Conservation (phyloP, 805 yeast species). For the Wickerhamiella brachini region DNA sequence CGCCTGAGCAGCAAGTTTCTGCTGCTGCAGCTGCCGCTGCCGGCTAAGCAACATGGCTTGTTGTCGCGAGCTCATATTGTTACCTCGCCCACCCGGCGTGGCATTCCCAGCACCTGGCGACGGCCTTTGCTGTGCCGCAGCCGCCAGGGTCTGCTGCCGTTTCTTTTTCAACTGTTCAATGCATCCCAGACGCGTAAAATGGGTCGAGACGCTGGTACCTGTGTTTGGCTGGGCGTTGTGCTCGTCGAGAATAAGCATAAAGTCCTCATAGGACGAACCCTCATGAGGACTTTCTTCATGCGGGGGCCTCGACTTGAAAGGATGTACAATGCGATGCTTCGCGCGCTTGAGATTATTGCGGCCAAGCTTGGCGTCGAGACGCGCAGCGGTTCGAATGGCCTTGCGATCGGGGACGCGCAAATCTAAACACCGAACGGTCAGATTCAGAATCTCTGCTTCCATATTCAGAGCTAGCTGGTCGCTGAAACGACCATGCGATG, state of each 20-base stretch:
- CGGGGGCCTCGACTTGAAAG: constrained; percentile 30
- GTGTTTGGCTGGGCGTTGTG: constrained; percentile 28
- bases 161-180: constrained; percentile 75
- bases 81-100: constrained; percentile 8
- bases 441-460: constrained; percentile 75
- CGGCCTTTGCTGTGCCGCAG: constrained; percentile 13
- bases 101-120: constrained; percentile 3
- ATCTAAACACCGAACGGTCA: constrained; percentile 67
- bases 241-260: constrained; percentile 62
- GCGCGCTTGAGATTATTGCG: not conserved
- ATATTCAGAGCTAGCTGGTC: constrained; percentile 67
- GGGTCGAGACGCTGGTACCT: constrained; percentile 32
- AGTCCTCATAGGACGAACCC: constrained; percentile 75
- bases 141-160: constrained; percentile 28
- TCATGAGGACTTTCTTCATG: constrained; percentile 66
- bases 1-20: constrained; percentile 19
- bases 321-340: constrained; percentile 24
- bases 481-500: constrained; percentile 49
- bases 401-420: constrained; percentile 44
- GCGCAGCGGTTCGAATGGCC: constrained; percentile 18
- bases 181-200: constrained; percentile 75
- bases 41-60: not conserved
- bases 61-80: not conserved
- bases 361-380: constrained; percentile 23
- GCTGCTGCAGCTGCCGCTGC: constrained; percentile 9